Evolutionary conservation across 2,329 filamentous ascomycete genomes (phyloP).

Genomic region (Ceratocystis smalleyi): DNA sequence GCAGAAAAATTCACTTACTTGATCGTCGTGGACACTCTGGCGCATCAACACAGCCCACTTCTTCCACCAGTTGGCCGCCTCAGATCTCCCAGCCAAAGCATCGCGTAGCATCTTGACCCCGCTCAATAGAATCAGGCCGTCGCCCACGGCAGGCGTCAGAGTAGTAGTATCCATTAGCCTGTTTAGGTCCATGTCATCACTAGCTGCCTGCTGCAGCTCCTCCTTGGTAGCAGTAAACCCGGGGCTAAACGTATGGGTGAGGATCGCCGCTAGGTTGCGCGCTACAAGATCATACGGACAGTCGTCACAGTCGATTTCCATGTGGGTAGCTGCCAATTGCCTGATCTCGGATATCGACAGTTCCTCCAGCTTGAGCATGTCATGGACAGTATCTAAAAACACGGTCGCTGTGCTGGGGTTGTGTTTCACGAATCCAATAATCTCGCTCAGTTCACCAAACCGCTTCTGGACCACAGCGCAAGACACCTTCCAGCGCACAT

Average conservation of each 20-base stretch:
- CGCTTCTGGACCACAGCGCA: conserved; percentile 6
- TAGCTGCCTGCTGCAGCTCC: conserved; percentile 2
- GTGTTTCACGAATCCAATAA: neutral
- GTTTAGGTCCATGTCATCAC: conserved; percentile 5
- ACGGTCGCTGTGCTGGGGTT: conserved; percentile 11
- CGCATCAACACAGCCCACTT: conserved; percentile 37
- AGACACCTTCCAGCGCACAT: conserved; percentile 13
- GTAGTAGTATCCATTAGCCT: conserved; percentile 6
- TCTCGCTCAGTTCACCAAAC: neutral
- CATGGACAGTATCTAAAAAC: conserved; percentile 12
- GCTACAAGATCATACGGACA: conserved; percentile 13
- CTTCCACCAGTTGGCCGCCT: conserved; percentile 17
- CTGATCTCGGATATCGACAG: conserved; percentile 9
- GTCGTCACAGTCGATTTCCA: neutral
- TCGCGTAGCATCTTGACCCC: conserved; percentile 16
- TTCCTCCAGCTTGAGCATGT: conserved; percentile 4
- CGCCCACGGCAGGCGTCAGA: conserved; percentile 11
- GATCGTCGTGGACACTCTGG: conserved; percentile 33
- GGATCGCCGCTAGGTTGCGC: conserved; percentile 12
- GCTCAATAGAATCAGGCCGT: conserved; percentile 11
- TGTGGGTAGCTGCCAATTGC: conserved; percentile 8
- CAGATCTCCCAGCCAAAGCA: conserved; percentile 3
- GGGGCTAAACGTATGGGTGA: conserved; percentile 13
- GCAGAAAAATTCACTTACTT: conserved; percentile 25
- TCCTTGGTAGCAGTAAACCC: conserved; percentile 5